Evolutionary conservation across 441 rosid genomes (phyloP).

Genomic region (Gossypium gossypioides): DNA sequence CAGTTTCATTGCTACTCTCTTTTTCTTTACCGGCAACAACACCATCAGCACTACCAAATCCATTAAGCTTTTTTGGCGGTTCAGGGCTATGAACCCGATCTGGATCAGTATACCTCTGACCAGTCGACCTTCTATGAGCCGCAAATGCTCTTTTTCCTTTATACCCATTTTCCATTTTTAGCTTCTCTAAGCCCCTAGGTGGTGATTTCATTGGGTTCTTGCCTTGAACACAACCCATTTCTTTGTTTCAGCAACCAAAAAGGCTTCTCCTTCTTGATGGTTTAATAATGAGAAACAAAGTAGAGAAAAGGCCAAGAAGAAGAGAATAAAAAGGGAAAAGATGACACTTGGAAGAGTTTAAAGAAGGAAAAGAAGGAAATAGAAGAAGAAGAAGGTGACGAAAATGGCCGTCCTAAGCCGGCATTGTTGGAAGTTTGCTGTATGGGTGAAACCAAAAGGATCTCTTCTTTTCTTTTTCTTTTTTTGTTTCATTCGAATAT

Average conservation of each 20-base stretch:
- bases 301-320: constrained; percentile 1
- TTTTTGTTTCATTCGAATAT: not conserved
- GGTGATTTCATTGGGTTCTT: constrained; percentile 27
- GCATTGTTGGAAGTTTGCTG: constrained; percentile 19
- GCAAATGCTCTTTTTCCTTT: constrained; percentile 10
- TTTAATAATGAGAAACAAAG: not conserved
- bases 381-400: constrained; percentile 9
- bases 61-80: constrained; percentile 5
- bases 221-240: constrained; percentile 41
- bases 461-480: not conserved
- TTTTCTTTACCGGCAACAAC: constrained; percentile 7
- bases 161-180: constrained; percentile 33
- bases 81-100: constrained; percentile 15
- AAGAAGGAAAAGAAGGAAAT: not conserved
- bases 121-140: constrained; percentile 28
- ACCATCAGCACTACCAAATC: constrained; percentile 5
- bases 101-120: constrained; percentile 26
- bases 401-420: constrained; percentile 32
- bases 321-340: not conserved
- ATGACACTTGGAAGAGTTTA: constrained; percentile 18
- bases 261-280: not conserved
- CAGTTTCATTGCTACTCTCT: constrained; percentile 11
- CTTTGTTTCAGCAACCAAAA: not conserved
- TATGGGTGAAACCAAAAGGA: not conserved
- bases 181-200: constrained; percentile 24